phyloP scores from a whole-genome alignment of 306 rosid genomes.

The Vigna unguiculata region DNA sequence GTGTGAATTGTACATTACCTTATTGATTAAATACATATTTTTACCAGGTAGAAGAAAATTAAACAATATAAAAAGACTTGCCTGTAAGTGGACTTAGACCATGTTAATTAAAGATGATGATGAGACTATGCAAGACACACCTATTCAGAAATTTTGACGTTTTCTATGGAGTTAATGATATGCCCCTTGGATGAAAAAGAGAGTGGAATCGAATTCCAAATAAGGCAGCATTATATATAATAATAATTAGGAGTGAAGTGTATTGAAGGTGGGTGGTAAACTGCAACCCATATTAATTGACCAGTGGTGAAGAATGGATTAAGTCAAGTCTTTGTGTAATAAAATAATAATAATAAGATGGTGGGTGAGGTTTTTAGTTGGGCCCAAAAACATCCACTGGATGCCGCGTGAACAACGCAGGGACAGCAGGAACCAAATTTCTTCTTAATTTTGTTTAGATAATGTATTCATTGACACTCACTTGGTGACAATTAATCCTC shows the following conservation, averaged over 20 bases:
- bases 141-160: background rate
- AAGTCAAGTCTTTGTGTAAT: slow-evolving; percentile 42
- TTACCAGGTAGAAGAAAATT: background rate
- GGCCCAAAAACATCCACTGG: slow-evolving; percentile 34
- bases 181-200: background rate
- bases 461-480: slow-evolving; percentile 22
- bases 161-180: background rate
- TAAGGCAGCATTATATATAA: background rate
- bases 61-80: background rate
- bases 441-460: background rate
- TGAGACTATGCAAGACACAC: background rate
- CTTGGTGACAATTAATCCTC: too few species aligned
- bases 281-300: slow-evolving; percentile 33
- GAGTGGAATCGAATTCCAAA: background rate
- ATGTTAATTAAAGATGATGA: background rate
- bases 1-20: too few species aligned
- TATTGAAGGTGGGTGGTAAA: slow-evolving; percentile 26
- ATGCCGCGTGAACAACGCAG: slow-evolving; percentile 61
- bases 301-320: slow-evolving; percentile 19
- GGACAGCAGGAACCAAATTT: slow-evolving; percentile 37
- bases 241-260: background rate
- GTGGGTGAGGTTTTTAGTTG: background rate
- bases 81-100: background rate
- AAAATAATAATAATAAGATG: slow-evolving; percentile 22
- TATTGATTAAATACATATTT: too few species aligned